Evolutionary conservation across 2,329 filamentous ascomycete genomes (phyloP).

Genomic region (Fusarium piperis): DNA sequence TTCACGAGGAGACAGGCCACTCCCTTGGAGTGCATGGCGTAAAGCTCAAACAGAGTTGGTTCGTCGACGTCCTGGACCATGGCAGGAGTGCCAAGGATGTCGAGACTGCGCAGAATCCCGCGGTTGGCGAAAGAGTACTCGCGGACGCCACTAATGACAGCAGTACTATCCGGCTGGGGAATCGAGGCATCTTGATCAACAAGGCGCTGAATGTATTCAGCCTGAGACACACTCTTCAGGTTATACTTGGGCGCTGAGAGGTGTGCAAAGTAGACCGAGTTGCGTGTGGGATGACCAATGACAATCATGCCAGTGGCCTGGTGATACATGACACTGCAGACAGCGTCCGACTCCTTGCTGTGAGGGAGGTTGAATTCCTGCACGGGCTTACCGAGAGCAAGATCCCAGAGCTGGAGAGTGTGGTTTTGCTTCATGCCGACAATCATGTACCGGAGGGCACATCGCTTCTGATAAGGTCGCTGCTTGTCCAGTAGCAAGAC

Average conservation of each 20-base stretch:
- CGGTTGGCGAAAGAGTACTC: constrained; percentile 93
- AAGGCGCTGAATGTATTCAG: constrained; percentile 84
- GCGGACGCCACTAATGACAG: constrained; percentile 95
- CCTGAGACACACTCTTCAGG: constrained; percentile 83
- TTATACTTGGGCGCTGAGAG: constrained; percentile 94
- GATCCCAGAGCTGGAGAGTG: constrained; percentile 97
- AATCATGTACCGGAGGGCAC: constrained; percentile 92
- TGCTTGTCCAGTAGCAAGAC: constrained; percentile 96
- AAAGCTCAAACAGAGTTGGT: constrained; percentile 87
- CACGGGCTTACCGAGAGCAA: constrained; percentile 92
- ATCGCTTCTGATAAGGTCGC: constrained; percentile 89
- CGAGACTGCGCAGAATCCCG: constrained; percentile 87
- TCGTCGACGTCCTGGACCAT: constrained; percentile 72
- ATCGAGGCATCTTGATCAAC: constrained; percentile 76
- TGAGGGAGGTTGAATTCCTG: constrained; percentile 98
- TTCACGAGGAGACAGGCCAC: constrained; percentile 90
- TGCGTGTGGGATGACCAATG: constrained; percentile 94
- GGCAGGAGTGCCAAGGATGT: constrained; percentile 81
- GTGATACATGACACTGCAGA: constrained; percentile 96
- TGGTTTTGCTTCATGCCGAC: constrained; percentile 99
- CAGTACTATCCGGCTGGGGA: constrained; percentile 90
- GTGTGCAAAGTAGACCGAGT: constrained; percentile 97
- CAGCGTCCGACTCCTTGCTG: constrained; percentile 95
- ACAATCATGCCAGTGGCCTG: constrained; percentile 91
- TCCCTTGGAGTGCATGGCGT: constrained; percentile 96